These are phyloP conservation scores for Hypoxylon lienhwacheense DNA, from an alignment of 495 filamentous ascomycete genomes.

Conservation along the genomic window DNA sequence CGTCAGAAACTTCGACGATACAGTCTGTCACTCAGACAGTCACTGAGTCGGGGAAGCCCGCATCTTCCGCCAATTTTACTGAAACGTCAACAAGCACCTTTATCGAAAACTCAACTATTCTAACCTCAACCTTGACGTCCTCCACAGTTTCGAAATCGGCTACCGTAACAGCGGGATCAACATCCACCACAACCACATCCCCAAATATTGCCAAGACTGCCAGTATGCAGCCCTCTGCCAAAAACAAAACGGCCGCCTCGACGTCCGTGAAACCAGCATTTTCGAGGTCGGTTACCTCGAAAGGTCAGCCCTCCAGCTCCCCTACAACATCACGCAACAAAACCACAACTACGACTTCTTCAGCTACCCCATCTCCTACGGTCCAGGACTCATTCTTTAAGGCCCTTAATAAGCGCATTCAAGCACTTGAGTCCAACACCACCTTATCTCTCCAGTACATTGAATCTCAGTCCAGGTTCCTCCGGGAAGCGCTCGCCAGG, in stretches of 20 bases:
- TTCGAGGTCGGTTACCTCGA: constrained; percentile 18
- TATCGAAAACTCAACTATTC: constrained; percentile 12
- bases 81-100: constrained; percentile 16
- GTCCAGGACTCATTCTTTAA: constrained; percentile 99
- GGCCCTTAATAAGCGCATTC: constrained; percentile 87
- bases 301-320: constrained; percentile 25
- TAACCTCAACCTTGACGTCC: constrained; percentile 5
- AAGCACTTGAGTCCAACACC: constrained; percentile 87
- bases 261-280: constrained; percentile 34
- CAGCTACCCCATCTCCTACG: constrained; percentile 69
- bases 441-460: constrained; percentile 95
- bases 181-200: constrained; percentile 19
- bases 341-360: constrained; percentile 51
- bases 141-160: constrained; percentile 18
- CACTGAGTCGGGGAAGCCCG: constrained; percentile 21
- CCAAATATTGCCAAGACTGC: constrained; percentile 35
- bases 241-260: constrained; percentile 26
- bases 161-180: constrained; percentile 19
- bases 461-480: constrained; percentile 88
- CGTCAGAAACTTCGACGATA: constrained; percentile 17
- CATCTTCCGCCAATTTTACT: constrained; percentile 11
- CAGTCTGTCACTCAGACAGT: constrained; percentile 23
- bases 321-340: constrained; percentile 44
- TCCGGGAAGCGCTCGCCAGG: constrained; percentile 87
- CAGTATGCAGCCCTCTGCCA: constrained; percentile 17